Percentiles rank a stretch among this genome's conserved stretches.
These are phyloP conservation scores for Ilyonectria mors-panacis DNA, from an alignment of 2,329 filamentous ascomycete genomes.

Conservation along the genomic window DNA sequence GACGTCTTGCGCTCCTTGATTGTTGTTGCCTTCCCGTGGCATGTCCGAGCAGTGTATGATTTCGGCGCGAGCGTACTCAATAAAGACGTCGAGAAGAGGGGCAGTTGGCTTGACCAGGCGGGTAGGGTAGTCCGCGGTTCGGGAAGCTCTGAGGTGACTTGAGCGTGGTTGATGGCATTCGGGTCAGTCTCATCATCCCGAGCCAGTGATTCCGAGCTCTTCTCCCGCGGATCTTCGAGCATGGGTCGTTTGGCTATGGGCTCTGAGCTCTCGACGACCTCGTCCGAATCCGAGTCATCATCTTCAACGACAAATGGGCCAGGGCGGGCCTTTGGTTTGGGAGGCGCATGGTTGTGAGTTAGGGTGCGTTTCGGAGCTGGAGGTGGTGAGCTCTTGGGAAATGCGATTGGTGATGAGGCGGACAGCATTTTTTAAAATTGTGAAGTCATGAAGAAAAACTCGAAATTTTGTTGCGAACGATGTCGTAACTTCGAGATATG, in stretches of 20 bases:
- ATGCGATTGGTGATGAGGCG: constrained; percentile 71
- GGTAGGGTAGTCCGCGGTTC: constrained; percentile 27
- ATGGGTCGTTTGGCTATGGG: constrained; percentile 52
- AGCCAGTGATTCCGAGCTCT: constrained; percentile 16
- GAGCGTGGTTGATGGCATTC: constrained; percentile 12
- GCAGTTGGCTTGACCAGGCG: constrained; percentile 39
- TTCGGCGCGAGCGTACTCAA: constrained; percentile 45
- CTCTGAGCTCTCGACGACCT: constrained; percentile 6
- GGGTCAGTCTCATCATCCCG: constrained; percentile 11
- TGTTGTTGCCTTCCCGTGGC: constrained; percentile 69
- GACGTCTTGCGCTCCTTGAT: constrained; percentile 68
- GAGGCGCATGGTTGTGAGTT: constrained; percentile 53
- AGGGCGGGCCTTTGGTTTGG: constrained; percentile 54
- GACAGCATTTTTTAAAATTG: constrained; percentile 64
- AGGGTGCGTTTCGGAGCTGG: constrained; percentile 54
- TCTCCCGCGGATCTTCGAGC: constrained; percentile 46
- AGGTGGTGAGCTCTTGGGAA: constrained; percentile 66
- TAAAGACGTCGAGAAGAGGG: constrained; percentile 49
- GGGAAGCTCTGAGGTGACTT: constrained; percentile 15
- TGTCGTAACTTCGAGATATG: constrained; percentile 13
- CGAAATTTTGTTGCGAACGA: constrained; percentile 3
- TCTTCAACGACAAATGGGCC: constrained; percentile 59
- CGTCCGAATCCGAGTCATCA: constrained; percentile 51
- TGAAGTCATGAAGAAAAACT: neutral
- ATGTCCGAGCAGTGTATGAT: constrained; percentile 65